A percentile compares a stretch with the other conserved stretches of the same genome.
These are phyloP conservation scores for Penicillium subrubescens DNA, from an alignment of 495 filamentous ascomycete genomes.

Conservation along the genomic window DNA sequence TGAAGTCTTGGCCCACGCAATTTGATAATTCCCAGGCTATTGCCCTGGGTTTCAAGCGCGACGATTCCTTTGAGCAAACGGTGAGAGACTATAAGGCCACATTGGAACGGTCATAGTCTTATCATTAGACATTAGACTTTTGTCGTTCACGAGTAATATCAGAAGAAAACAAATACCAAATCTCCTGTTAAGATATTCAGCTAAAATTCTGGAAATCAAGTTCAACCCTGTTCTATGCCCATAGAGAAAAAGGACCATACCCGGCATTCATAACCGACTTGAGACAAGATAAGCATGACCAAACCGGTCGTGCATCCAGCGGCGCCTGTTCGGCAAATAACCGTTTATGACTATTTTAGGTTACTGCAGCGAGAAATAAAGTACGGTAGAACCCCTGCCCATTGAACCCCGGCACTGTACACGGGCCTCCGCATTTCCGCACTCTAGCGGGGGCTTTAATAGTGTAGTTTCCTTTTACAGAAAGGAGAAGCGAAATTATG, in stretches of 20 bases:
- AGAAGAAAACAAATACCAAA: background rate
- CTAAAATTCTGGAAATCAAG: background rate
- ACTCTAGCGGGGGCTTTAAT: background rate
- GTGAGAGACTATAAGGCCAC: conserved; percentile 54
- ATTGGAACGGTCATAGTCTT: conserved; percentile 26
- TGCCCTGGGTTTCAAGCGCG: conserved; percentile 58
- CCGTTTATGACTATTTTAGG: background rate
- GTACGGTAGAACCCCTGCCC: too few relatives aligned
- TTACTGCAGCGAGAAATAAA: too few relatives aligned
- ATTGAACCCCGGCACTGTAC: too few relatives aligned
- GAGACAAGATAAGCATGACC: background rate
- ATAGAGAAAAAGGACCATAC: background rate
- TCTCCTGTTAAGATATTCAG: background rate
- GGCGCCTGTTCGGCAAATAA: background rate
- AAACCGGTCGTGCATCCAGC: background rate
- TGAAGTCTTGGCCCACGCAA: conserved; percentile 68
- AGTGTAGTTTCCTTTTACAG: background rate
- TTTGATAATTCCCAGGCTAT: conserved; percentile 64
- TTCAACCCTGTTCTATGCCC: background rate
- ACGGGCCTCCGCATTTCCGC: background rate
- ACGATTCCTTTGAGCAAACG: conserved; percentile 57
- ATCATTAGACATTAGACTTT: background rate
- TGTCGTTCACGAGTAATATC: background rate
- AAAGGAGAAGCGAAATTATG: background rate
- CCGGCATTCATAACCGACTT: background rate